Percentiles rank a stretch among this genome's conserved stretches.
These are phyloP conservation scores for Fusarium succisae DNA, from an alignment of 2,329 filamentous ascomycete species.

Conservation along the genomic window DNA sequence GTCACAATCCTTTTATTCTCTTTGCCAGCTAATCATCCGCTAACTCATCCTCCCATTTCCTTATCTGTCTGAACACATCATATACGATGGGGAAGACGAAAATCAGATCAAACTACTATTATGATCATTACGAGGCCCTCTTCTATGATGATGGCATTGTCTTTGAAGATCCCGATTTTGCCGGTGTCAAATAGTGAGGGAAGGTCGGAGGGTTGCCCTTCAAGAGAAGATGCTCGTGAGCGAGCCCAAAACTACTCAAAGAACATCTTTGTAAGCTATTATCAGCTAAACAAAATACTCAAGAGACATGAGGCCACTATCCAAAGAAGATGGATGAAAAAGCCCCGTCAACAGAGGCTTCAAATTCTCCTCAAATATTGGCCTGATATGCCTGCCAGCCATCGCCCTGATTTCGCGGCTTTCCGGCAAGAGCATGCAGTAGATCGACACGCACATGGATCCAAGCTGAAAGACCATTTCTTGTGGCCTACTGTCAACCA, in stretches of 20 bases:
- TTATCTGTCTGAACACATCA: neutral
- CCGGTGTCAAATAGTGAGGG: neutral
- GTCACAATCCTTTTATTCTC: neutral
- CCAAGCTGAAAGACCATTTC: conserved; percentile 48
- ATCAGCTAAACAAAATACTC: conserved; percentile 48
- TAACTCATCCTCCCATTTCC: too few species aligned
- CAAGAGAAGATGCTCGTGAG: neutral
- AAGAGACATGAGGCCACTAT: conserved; percentile 61
- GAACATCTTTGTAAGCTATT: neutral
- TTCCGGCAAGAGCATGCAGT: conserved; percentile 39
- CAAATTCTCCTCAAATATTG: conserved; percentile 58
- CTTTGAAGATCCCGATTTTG: neutral
- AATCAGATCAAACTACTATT: neutral
- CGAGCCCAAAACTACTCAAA: neutral
- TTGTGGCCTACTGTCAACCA: conserved; percentile 67
- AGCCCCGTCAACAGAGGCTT: conserved; percentile 56
- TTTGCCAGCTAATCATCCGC: too few species aligned
- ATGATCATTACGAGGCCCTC: neutral
- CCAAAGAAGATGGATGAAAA: conserved; percentile 64
- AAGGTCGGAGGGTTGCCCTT: accelerated
- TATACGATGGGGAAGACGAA: too few species aligned
- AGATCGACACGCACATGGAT: conserved; percentile 16
- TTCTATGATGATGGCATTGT: neutral
- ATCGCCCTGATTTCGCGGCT: conserved; percentile 62
- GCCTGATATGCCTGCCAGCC: conserved; percentile 58